Evolutionary conservation across 257 asterid genomes (phyloP), one percentile per base, ranked within the genome.

Genomic region (Scutellaria minor): DNA sequence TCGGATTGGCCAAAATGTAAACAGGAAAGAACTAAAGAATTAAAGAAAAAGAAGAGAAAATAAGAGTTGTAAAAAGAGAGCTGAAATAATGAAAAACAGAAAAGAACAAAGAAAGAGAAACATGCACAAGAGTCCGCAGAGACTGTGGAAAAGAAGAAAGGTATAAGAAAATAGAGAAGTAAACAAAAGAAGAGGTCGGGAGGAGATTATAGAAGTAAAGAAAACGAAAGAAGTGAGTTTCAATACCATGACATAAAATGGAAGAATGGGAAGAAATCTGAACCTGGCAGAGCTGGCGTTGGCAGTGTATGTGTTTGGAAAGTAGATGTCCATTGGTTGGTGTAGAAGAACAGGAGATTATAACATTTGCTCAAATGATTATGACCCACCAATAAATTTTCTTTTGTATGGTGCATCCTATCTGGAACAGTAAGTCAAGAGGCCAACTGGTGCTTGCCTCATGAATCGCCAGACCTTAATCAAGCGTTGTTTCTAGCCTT

Each of bases 371-470:
- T 35, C 15, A 40, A 14, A 10, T 14, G 2, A 67, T 51, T 31
- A 35, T 20, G 41, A 41, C 14, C 37, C 51, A 35, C 15, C 63
- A 37, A 6, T 8, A 9, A 35, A 39, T 20, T 53, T 53, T 60
- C 64, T n/a, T 39, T 24, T 47, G 45, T 13, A 5, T 18, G 18
- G 44, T 44, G 57, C 15, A 48, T 40, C 59, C 5, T 6, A 9
- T 24, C 66, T 54, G 20, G 55, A 52, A 52, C 27, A 11, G 5
- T 10, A 64, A 13, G 9, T 9, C 40, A 31, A 12, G 5, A 41
- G 27, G 55, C 53, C 39, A 44, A 18, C 18, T 53, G 14, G 64
- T 41, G 51, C 48, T 39, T 40, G 65, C 55, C 65, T 44, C 41
- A 12, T 5, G 9, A 57, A 22, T 41, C 41, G 55, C 56, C 69